Evolutionary conservation across 805 yeast genomes (phyloP), one percentile per base, ranked within the genome.

Genomic region (Sungouiozyma ichnusensis): DNA sequence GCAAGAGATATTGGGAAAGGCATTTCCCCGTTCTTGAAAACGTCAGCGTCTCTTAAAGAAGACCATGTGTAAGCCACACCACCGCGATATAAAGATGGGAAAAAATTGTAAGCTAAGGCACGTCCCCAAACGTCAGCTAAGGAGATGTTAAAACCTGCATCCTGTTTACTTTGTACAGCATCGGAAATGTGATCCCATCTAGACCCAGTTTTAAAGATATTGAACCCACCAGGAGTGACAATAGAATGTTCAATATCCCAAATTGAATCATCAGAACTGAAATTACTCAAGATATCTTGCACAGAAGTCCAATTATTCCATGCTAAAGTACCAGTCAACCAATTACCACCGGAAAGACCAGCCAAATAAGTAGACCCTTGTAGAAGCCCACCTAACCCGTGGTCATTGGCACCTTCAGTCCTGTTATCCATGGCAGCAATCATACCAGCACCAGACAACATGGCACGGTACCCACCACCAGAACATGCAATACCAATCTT

Each of bases 381-480:
- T 32, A 85, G 63, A 18, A 86, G 61, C 3, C 95, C 94, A 29
- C 90, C 88, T 35, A 85, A 59, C 13, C 83, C 81, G 4, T 69
- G 67, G 20, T 64, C 64, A 3, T 76, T 67, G 13, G 77, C 71
- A 43, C 71, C 73, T 7, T 54, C 62, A 2, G 92, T 79, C 49
- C 94, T 68, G 53, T 77, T 76, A 58, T 86, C 96, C 82, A 84
- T 63, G 1, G 90, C 95, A 2, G 90, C 68, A 18, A 86, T 64
- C 58, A 79, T 77, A 33, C 95, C 95, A 14, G 94, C 95, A 4
- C 94, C 95, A 43, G 71, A 64, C 37, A 86, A 65, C 85, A 87
- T 85, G 34, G 96, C 94, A 48, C 96, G 72, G 60, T 84, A 86
- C 3, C 96, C 95, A 57, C 96, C 96, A 38, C 95, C 95, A 13